A percentile compares a stretch with the other conserved stretches of the same genome.
phyloP scores from a whole-genome alignment of 352 stramenopile genomes.

The Pythium folliculosum region DNA sequence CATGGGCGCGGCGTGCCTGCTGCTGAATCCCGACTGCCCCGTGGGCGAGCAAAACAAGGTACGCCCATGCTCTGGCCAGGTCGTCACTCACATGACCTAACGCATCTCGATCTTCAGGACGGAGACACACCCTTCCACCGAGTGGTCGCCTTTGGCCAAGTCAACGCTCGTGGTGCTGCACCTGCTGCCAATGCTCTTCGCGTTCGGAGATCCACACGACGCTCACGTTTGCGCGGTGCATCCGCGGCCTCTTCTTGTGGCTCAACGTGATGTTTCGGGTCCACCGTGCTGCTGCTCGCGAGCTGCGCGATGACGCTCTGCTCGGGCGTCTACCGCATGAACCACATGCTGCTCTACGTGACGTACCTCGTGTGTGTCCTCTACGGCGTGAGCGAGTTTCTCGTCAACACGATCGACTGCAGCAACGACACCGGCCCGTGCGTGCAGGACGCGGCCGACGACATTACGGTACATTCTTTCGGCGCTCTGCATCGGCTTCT shows the following conservation, averaged over 20 bases:
- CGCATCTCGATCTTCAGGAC: no score
- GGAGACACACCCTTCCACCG: no score
- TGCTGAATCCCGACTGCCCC: no score
- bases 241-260: conserved; percentile 62
- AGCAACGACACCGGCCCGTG: conserved; percentile 46
- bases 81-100: no score
- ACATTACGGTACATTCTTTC: conserved; percentile 59
- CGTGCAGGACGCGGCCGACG: conserved; percentile 57
- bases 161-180: conserved; percentile 59
- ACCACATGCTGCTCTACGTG: conserved; percentile 63
- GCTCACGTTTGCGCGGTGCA: conserved; percentile 40
- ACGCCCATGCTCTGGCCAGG: no score
- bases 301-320: conserved; percentile 51
- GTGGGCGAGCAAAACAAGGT: no score
- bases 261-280: conserved; percentile 51
- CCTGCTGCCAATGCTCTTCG: conserved; percentile 66
- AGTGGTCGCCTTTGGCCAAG: no score
- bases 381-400: conserved; percentile 57
- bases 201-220: conserved; percentile 49
- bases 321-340: conserved; percentile 60
- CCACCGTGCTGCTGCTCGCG: conserved; percentile 41
- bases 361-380: conserved; percentile 53
- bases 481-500: conserved; percentile 71
- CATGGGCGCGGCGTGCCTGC: no score
- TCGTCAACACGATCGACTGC: conserved; percentile 50